phyloP scores from a whole-genome alignment of 495 filamentous ascomycete genomes.

The Daldinia concentrica region DNA sequence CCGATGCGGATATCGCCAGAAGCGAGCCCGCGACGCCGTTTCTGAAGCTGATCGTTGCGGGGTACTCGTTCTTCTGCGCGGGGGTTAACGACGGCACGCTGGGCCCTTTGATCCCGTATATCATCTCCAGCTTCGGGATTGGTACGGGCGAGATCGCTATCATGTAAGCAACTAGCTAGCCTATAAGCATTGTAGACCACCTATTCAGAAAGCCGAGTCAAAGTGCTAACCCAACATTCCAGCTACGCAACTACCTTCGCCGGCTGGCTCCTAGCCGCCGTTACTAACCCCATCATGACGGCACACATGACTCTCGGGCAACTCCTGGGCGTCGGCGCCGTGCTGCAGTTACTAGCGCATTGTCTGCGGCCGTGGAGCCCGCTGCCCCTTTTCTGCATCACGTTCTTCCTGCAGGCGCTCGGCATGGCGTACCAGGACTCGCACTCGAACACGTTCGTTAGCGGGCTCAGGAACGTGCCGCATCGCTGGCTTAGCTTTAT shows the following conservation, averaged over 20 bases:
- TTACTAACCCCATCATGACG: constrained; percentile 59
- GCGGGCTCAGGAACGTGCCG: constrained; percentile 52
- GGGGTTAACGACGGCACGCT: constrained; percentile 65
- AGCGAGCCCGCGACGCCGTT: constrained; percentile 37
- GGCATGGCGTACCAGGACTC: constrained; percentile 65
- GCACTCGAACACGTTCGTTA: constrained; percentile 62
- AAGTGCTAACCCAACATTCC: background rate
- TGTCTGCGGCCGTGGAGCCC: constrained; percentile 59
- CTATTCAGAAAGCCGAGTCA: too few relatives aligned
- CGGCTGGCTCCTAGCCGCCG: constrained; percentile 60
- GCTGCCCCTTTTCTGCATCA: constrained; percentile 56
- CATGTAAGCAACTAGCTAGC: constrained; percentile 38
- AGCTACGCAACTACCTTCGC: constrained; percentile 55
- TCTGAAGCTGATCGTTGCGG: constrained; percentile 59
- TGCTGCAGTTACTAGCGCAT: constrained; percentile 58
- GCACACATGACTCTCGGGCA: constrained; percentile 56
- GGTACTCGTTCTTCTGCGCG: constrained; percentile 63
- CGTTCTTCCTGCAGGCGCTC: constrained; percentile 59
- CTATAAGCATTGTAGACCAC: too few relatives aligned
- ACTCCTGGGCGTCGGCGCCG: constrained; percentile 59
- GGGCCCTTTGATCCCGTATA: constrained; percentile 64
- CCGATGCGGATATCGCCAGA: constrained; percentile 13
- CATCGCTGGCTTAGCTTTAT: constrained; percentile 67
- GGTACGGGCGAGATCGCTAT: constrained; percentile 60
- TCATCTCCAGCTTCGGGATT: constrained; percentile 59